Base-by-base conservation (phyloP, 768 basidiomycete species). In the Lactifluus echinatus region DNA sequence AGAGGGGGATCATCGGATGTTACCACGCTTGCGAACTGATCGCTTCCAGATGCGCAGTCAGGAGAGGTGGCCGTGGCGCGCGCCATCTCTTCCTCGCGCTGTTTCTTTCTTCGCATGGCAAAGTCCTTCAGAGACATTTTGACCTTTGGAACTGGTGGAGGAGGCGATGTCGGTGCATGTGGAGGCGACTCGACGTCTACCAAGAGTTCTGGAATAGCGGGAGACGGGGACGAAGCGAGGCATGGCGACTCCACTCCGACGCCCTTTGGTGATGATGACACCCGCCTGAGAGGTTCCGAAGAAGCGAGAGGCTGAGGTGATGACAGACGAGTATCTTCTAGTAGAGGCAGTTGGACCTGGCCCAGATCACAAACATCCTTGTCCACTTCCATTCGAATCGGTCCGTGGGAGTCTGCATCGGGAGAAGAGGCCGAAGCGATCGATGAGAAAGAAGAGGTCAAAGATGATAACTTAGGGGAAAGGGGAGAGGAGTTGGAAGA, bases 381-480 rank as follows among this genome's bases (percentile, higher is more conserved):
- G 24, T 59, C 57, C n/a, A 54, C 39, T 19, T 53, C 60, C 57
- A 61, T 61, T 45, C 29, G 60, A 21, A 33, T 50, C n/a, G 55
- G 31, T 8, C 24, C 33, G 23, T 21, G 11, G 8, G 39, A 15
- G 10, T 60, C 57, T 14, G 24, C 28, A 45, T 60, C 40, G 19
- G 34, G 46, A 37, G 57, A 48, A 40, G 47, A 28, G 15, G 47
- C 31, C 14, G 51, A 53, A 29, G 28, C 15, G 26, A 45, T 47
- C 19, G 42, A 44, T 50, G 43, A 46, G 39, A 61, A 55, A 57
- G 53, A 53, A 43, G 52, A 46, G 37, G 53, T 44, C 47, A 53
- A 63, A 63, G 55, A 45, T 48, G 55, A 63, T 63, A 63, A 61
- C 31, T 63, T 63, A 63, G 60, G 62, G 33, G 62, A 63, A 63